A percentile compares a stretch with the other conserved stretches of the same genome.
Evolutionary conservation across 345 rosid species (phyloP).

Genomic region (Bruguiera gymnorhiza): DNA sequence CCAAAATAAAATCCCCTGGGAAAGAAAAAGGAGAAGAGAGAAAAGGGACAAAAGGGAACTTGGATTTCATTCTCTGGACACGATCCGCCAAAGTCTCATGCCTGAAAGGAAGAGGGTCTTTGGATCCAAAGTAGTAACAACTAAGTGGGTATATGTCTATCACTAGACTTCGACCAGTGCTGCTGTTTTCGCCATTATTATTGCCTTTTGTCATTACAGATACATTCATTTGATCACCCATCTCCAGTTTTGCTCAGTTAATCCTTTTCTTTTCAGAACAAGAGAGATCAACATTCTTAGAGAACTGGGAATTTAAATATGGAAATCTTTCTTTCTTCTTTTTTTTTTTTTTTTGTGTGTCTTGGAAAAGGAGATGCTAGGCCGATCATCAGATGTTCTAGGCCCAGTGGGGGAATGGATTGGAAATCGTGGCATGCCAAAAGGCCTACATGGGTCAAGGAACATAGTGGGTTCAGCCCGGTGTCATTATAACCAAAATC

Average conservation of each 20-base stretch:
- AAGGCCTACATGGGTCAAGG: too few species aligned
- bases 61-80: slow-evolving; percentile 57
- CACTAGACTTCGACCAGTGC: slow-evolving; percentile 16
- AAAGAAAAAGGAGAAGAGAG: neutral
- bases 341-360: too few species aligned
- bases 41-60: slow-evolving; percentile 29
- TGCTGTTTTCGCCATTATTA: neutral
- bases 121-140: slow-evolving; percentile 76
- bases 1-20: neutral
- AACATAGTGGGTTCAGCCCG: too few species aligned
- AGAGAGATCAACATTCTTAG: too few species aligned
- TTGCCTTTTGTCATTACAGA: neutral
- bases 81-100: slow-evolving; percentile 56
- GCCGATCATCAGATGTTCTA: too few species aligned
- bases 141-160: slow-evolving; percentile 65
- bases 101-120: slow-evolving; percentile 51
- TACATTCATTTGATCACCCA: slow-evolving; percentile 6
- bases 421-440: too few species aligned
- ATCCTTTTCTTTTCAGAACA: neutral
- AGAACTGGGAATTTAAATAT: too few species aligned
- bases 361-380: too few species aligned
- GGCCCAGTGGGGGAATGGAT: too few species aligned
- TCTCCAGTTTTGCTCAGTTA: neutral
- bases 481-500: too few species aligned
- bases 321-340: too few species aligned